Percentiles rank a stretch among this genome's conserved stretches.
phyloP scores from a whole-genome alignment of 106 monocot species.

The Narthecium ossifragum region DNA sequence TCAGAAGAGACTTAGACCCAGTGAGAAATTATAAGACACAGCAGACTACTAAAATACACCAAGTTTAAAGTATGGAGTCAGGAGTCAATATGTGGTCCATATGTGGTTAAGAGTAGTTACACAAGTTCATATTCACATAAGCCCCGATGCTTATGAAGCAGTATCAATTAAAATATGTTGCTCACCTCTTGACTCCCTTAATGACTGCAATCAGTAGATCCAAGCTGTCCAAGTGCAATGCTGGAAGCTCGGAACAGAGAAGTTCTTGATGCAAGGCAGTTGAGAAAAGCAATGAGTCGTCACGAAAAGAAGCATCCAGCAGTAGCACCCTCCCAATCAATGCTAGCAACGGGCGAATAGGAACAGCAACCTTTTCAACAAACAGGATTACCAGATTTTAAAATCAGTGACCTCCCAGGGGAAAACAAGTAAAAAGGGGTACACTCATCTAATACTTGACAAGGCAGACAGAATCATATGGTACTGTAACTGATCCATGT shows the following conservation, averaged over 20 bases:
- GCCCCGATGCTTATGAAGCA: too few relatives aligned
- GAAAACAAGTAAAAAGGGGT: too few relatives aligned
- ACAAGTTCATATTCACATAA: too few relatives aligned
- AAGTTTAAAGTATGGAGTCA: too few relatives aligned
- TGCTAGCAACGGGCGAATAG: slow-evolving; percentile 41
- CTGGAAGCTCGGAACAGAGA: slow-evolving; percentile 77
- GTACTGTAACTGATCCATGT: neutral
- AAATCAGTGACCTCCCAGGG: too few relatives aligned
- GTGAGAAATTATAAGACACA: too few relatives aligned
- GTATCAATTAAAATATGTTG: too few relatives aligned
- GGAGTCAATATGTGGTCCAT: too few relatives aligned
- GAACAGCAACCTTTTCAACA: slow-evolving; percentile 48
- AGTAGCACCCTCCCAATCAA: slow-evolving; percentile 63
- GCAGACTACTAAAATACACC: too few relatives aligned
- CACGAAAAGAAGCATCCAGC: slow-evolving; percentile 68
- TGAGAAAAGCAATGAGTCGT: slow-evolving; percentile 35
- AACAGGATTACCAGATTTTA: too few relatives aligned
- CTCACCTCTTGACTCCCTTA: slow-evolving; percentile 65
- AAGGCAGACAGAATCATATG: neutral
- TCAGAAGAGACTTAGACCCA: too few relatives aligned
- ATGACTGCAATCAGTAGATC: slow-evolving; percentile 71
- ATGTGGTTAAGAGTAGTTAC: too few relatives aligned
- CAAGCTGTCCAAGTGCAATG: slow-evolving; percentile 55
- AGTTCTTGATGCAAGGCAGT: slow-evolving; percentile 85
- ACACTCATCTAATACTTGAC: neutral